A percentile compares a stretch with the other conserved stretches of the same genome.
phyloP scores from a whole-genome alignment of 2,329 filamentous ascomycete species.

The Coniella lustricola region DNA sequence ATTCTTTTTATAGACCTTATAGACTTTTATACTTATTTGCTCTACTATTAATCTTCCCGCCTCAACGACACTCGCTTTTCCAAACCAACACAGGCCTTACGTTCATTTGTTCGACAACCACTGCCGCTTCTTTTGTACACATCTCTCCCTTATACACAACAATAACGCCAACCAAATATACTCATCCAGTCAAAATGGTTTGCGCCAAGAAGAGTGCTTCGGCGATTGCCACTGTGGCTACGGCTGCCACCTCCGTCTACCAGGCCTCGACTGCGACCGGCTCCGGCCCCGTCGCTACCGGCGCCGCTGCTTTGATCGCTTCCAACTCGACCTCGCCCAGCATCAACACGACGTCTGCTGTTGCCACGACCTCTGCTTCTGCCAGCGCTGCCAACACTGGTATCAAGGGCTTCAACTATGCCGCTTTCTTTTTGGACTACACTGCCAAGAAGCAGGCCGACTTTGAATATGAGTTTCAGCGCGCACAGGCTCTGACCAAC shows the following conservation, averaged over 20 bases:
- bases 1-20: not conserved
- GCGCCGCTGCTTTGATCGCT: slow-evolving; percentile 4
- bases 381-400: slow-evolving; percentile 23
- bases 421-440: slow-evolving; percentile 53
- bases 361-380: not conserved
- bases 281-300: slow-evolving; percentile 3
- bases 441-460: slow-evolving; percentile 53
- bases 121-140: not conserved
- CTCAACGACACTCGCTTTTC: not conserved
- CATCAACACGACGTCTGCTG: not conserved
- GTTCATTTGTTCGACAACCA: not conserved
- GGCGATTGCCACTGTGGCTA: slow-evolving; percentile 18
- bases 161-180: too few relatives aligned
- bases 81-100: not conserved
- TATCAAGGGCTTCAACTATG: slow-evolving; percentile 68
- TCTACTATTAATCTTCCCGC: not conserved
- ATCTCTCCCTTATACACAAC: too few relatives aligned
- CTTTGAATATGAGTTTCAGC: slow-evolving; percentile 64
- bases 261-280: slow-evolving; percentile 2
- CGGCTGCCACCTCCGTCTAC: slow-evolving; percentile 9
- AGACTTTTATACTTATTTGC: too few relatives aligned
- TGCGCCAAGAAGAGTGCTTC: slow-evolving; percentile 13
- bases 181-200: slow-evolving; percentile 13
- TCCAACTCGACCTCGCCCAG: slow-evolving; percentile 2
- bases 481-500: slow-evolving; percentile 56